phyloP scores from a whole-genome alignment of 1,139 yeast species.

The Pichia kudriavzevii region DNA sequence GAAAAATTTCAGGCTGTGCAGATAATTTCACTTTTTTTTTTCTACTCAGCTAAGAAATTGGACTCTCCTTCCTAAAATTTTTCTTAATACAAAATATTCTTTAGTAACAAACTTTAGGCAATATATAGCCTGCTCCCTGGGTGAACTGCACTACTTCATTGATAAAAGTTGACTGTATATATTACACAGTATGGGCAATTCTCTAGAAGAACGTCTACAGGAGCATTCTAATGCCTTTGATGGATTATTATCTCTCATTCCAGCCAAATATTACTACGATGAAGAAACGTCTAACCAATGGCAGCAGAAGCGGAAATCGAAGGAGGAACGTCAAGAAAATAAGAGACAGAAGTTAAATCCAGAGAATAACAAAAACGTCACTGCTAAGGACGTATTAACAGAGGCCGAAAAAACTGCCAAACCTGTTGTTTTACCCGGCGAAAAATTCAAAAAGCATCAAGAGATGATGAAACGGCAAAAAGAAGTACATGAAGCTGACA shows the following conservation, averaged over 20 bases:
- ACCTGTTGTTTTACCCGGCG: conserved; percentile 52
- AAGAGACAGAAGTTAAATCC: conserved; percentile 77
- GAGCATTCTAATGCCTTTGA: conserved; percentile 84
- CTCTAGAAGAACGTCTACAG: conserved; percentile 70
- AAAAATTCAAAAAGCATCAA: conserved; percentile 12
- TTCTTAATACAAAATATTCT: too few species aligned
- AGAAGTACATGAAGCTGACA: conserved; percentile 14
- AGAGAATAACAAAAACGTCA: conserved; percentile 41
- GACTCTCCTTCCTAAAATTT: too few species aligned
- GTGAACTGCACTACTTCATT: too few species aligned
- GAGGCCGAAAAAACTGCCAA: conserved; percentile 50
- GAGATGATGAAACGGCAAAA: conserved; percentile 12
- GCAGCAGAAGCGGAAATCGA: conserved; percentile 67
- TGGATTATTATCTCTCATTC: conserved; percentile 82
- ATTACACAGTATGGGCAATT: conserved; percentile 28
- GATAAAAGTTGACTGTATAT: neutral
- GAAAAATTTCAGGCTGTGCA: too few species aligned
- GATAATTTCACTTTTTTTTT: conserved; percentile 1
- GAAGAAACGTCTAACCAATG: conserved; percentile 77
- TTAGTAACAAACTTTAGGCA: too few species aligned
- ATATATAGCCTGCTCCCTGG: too few species aligned
- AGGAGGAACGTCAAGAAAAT: conserved; percentile 53
- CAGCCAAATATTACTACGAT: conserved; percentile 86
- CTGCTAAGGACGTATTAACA: conserved; percentile 63
- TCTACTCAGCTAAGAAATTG: neutral